Conservation (phyloP, 805 yeast genomes). For the Candida tibetensis region DNA sequence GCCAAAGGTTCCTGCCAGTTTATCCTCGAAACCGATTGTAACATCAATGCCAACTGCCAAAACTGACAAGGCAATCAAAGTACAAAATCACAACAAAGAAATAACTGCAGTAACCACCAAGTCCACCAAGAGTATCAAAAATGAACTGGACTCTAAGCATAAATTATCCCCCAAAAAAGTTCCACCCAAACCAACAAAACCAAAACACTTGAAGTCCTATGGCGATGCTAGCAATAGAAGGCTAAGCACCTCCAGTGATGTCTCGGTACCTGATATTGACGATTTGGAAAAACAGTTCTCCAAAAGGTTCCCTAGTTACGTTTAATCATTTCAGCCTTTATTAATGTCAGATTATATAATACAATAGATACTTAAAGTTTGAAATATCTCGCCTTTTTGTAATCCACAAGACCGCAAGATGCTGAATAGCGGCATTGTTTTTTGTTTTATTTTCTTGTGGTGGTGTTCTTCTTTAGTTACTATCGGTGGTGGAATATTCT, state of each 20-base stretch:
- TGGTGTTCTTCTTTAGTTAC: constrained; percentile 4
- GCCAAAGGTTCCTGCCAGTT: constrained; percentile 35
- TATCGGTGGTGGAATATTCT: constrained; percentile 36
- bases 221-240: constrained; percentile 18
- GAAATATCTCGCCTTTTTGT: no score
- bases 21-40: constrained; percentile 17
- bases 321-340: constrained; percentile 24
- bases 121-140: constrained; percentile 1
- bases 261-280: constrained; percentile 52
- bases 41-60: not conserved
- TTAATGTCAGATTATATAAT: not conserved
- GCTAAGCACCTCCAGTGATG: constrained; percentile 38
- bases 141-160: not conserved
- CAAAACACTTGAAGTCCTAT: constrained; percentile 47
- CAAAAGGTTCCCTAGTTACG: constrained; percentile 59
- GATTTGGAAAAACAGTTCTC: constrained; percentile 57
- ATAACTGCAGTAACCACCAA: not conserved
- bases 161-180: constrained; percentile 32
- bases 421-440: no score
- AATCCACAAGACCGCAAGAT: no score
- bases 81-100: no score
- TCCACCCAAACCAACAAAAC: constrained; percentile 68
- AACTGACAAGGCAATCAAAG: no score
- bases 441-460: not conserved
- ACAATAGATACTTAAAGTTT: not conserved